Evolutionary conservation across 495 filamentous ascomycete species (phyloP).

Genomic region (Astrocystis sublimbata): DNA sequence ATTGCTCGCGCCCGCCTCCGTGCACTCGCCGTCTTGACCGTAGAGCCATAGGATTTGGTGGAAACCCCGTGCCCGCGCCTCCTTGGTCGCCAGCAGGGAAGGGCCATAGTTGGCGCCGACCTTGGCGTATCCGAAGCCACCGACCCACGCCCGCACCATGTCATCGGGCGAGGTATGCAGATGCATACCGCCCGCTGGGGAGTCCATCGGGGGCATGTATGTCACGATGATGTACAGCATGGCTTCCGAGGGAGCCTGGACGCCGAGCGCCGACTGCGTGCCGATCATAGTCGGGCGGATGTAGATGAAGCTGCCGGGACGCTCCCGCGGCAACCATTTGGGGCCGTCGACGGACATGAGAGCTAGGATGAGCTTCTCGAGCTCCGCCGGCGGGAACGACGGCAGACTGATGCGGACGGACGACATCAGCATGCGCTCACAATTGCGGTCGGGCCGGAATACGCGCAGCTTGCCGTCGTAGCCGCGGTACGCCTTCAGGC

Average conservation of each 20-base stretch:
- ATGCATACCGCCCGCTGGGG: slow-evolving; percentile 62
- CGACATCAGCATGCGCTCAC: slow-evolving; percentile 69
- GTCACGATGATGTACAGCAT: slow-evolving; percentile 78
- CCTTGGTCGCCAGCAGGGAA: slow-evolving; percentile 68
- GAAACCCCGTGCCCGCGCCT: slow-evolving; percentile 70
- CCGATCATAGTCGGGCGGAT: slow-evolving; percentile 81
- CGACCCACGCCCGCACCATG: slow-evolving; percentile 86
- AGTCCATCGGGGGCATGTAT: slow-evolving; percentile 66
- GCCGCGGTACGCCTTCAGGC: slow-evolving; percentile 84
- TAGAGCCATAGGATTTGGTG: slow-evolving; percentile 94
- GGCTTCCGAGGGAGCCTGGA: slow-evolving; percentile 79
- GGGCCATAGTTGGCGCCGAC: slow-evolving; percentile 93
- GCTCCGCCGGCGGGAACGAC: slow-evolving; percentile 66
- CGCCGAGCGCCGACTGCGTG: slow-evolving; percentile 73
- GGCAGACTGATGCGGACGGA: slow-evolving; percentile 76
- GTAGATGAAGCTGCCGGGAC: slow-evolving; percentile 72
- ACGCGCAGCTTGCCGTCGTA: slow-evolving; percentile 78
- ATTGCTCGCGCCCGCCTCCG: slow-evolving; percentile 89
- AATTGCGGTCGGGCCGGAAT: slow-evolving; percentile 81
- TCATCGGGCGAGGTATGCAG: slow-evolving; percentile 77
- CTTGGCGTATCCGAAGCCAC: slow-evolving; percentile 88
- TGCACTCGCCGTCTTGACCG: slow-evolving; percentile 70
- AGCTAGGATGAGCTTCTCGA: slow-evolving; percentile 73
- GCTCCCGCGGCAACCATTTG: slow-evolving; percentile 76
- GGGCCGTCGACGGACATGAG: slow-evolving; percentile 67